Base-by-base conservation (phyloP, 2,329 filamentous ascomycete genomes). In the Ophiostoma himal-ulmi region DNA sequence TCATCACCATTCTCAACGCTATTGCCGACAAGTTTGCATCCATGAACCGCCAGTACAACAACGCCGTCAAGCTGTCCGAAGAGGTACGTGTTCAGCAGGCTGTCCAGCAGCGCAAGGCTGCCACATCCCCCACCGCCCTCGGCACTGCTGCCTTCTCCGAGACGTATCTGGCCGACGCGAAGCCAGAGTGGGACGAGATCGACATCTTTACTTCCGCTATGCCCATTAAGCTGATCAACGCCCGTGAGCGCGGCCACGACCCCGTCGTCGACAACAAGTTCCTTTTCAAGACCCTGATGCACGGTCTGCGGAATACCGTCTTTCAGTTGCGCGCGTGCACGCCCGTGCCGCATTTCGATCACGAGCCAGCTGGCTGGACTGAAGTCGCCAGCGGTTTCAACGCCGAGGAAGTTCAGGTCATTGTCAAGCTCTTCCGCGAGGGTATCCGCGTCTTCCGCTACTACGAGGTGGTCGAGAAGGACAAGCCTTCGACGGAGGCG, bases 181-280 rank as follows among this genome's bases (percentile, higher is more conserved):
- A 94, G 41, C 95, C 95, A 0, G 93, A 97, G 73, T 99, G 95
- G 93, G 96, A 99, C 76, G 94, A 98, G 79, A 94, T 95, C 57
- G 96, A 99, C 79, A 97, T 99, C 67, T 99, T 98, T 81, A 70
- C 71, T 7, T 91, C 88, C 64, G 95, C 95, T 1, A 95, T 94
- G 77, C 96, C 95, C 0, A 98, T 99, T 81, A 97, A 96, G 81
- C 95, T 93, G 0, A 92, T 92, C 0, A 97, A 95, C 76, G 92
- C 93, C 8, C 88, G 94, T 67, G 95, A 99, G 74, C 87, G 94
- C 72, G 93, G 91, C 70, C 89, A 91, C 17, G 94, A 98, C 77
- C 94, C 95, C 0, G 93, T 99, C 20, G 89, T 89, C 3, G 96
- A 99, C 79, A 99, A 99, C 82, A 97, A 98, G 77, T 98, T 99